phyloP scores from a whole-genome alignment of 1,284 basidiomycete species.

The Pseudozyma thailandica region DNA sequence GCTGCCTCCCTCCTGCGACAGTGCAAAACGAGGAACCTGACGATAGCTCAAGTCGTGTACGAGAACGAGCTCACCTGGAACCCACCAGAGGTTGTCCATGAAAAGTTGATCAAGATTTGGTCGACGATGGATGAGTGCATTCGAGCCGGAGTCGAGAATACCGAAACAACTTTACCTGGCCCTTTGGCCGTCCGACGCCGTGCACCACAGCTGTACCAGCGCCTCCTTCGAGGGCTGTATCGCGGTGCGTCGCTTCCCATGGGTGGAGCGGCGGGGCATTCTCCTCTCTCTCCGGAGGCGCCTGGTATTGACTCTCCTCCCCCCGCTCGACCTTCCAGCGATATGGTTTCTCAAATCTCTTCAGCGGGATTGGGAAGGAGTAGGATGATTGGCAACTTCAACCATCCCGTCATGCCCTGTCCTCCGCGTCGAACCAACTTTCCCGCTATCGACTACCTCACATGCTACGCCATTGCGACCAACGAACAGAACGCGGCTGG shows the following conservation, averaged over 20 bases:
- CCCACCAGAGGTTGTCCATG: constrained; percentile 56
- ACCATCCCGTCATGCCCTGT: constrained; percentile 77
- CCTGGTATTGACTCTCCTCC: constrained; percentile 22
- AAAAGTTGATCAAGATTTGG: constrained; percentile 75
- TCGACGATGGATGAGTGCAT: constrained; percentile 93
- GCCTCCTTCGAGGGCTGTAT: constrained; percentile 83
- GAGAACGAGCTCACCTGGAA: constrained; percentile 81
- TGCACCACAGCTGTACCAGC: constrained; percentile 71
- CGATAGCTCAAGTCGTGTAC: constrained; percentile 77
- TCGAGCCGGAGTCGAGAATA: constrained; percentile 82
- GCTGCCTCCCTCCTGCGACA: constrained; percentile 81
- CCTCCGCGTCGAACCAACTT: constrained; percentile 79
- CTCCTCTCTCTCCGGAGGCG: neutral
- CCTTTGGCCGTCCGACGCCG: constrained; percentile 71
- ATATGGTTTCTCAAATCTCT: neutral
- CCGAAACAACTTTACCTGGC: constrained; percentile 83
- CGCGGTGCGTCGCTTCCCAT: constrained; percentile 20
- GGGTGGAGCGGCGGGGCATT: constrained; percentile 3
- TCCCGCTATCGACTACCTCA: constrained; percentile 92
- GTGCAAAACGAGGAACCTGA: constrained; percentile 83
- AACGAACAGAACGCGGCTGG: constrained; percentile 86
- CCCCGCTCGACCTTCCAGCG: neutral
- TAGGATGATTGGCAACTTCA: constrained; percentile 78
- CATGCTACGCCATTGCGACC: constrained; percentile 67
- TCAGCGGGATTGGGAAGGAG: constrained; percentile 14